phyloP scores from a whole-genome alignment of 495 filamentous ascomycete genomes.

The Aspergillus bertholletiae region DNA sequence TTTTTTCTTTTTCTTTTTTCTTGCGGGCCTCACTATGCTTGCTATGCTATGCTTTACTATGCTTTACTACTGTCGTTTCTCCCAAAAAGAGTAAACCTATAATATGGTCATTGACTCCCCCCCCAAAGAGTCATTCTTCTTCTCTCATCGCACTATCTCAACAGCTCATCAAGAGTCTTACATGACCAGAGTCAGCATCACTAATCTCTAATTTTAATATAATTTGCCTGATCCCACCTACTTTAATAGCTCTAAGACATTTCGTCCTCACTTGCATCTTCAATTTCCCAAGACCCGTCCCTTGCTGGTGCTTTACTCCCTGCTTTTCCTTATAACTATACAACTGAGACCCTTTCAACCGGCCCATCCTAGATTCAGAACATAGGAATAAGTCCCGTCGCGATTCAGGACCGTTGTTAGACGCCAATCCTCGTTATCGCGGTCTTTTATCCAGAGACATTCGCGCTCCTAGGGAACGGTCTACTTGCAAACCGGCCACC shows the following conservation, averaged over 20 bases:
- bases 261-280: conserved; percentile 11
- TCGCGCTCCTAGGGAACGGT: conserved; percentile 20
- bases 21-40: neutral
- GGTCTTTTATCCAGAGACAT: conserved; percentile 24
- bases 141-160: neutral
- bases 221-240: conserved; percentile 1
- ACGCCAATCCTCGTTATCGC: neutral
- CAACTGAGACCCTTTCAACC: conserved; percentile 33
- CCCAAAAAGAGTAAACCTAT: conserved; percentile 1
- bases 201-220: neutral
- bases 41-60: neutral
- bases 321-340: conserved; percentile 20
- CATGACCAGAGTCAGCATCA: neutral
- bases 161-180: neutral
- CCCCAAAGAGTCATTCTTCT: neutral
- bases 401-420: conserved; percentile 21
- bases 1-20: neutral
- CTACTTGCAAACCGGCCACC: neutral
- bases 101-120: neutral
- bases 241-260: conserved; percentile 20
- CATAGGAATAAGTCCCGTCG: conserved; percentile 14
- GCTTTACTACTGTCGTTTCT: neutral
- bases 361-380: conserved; percentile 8
- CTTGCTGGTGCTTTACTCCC: conserved; percentile 24
- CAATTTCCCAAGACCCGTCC: conserved; percentile 12